A percentile compares a stretch with the other conserved stretches of the same genome.
Conservation (phyloP, 1,284 basidiomycete genomes). For the Rhodotorula glutinis region DNA sequence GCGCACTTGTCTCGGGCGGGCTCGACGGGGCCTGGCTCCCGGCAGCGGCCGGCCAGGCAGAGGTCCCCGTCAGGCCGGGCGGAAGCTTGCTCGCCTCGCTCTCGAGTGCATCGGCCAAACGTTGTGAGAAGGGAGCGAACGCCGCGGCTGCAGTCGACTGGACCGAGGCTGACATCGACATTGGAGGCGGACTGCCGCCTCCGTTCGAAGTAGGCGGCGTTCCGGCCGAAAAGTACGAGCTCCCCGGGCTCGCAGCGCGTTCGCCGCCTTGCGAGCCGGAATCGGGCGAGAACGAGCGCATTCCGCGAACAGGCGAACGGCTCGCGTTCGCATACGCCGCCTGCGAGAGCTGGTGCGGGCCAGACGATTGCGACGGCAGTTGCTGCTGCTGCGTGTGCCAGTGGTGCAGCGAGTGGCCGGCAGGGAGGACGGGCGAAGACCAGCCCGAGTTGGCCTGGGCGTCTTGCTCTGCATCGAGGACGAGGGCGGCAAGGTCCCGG, state of each 20-base stretch:
- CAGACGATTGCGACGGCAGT: background rate
- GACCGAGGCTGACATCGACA: background rate
- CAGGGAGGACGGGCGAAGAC: constrained; percentile 21
- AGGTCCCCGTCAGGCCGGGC: constrained; percentile 1
- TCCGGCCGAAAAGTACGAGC: constrained; percentile 27
- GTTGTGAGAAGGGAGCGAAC: constrained; percentile 26
- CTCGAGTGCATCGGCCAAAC: constrained; percentile 35
- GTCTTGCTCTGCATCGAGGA: constrained; percentile 24
- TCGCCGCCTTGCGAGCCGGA: constrained; percentile 13
- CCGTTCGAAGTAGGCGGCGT: constrained; percentile 25
- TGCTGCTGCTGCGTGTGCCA: constrained; percentile 6
- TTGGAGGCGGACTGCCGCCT: constrained; percentile 11
- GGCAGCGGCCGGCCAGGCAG: background rate
- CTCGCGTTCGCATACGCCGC: constrained; percentile 17
- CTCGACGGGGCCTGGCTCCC: background rate
- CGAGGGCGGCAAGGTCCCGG: constrained; percentile 27
- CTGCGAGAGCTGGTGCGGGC: constrained; percentile 6
- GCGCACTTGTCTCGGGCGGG: background rate
- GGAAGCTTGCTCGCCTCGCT: constrained; percentile 29
- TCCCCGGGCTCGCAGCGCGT: constrained; percentile 18
- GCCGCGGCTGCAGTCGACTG: background rate
- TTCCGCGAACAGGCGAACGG: constrained; percentile 23
- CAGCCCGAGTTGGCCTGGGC: constrained; percentile 28
- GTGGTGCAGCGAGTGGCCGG: constrained; percentile 10
- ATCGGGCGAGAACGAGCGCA: constrained; percentile 34